phyloP scores from a whole-genome alignment of 2,329 filamentous ascomycete genomes.

The Catunica adiposa region DNA sequence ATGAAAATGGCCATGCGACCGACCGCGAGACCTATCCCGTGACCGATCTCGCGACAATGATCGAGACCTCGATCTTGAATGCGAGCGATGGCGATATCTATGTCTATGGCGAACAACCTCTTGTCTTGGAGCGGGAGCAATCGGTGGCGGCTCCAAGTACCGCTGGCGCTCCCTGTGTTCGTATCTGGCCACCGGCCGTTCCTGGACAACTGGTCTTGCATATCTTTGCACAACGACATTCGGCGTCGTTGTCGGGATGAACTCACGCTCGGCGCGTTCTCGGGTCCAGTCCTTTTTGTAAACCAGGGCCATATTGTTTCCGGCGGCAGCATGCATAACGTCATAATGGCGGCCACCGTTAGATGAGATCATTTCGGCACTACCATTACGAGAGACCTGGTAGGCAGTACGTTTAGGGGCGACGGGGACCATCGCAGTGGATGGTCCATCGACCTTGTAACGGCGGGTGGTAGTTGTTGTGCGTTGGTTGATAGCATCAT shows the following conservation, averaged over 20 bases:
- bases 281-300: slow-evolving; percentile 22
- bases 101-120: slow-evolving; percentile 20
- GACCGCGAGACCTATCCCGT: slow-evolving; percentile 23
- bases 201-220: slow-evolving; percentile 17
- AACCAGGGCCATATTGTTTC: slow-evolving; percentile 17
- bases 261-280: slow-evolving; percentile 37
- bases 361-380: slow-evolving; percentile 36
- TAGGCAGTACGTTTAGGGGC: slow-evolving; percentile 25
- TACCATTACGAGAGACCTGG: slow-evolving; percentile 17
- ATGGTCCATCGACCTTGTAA: slow-evolving; percentile 32
- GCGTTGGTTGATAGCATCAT: slow-evolving; percentile 25
- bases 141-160: slow-evolving; percentile 17
- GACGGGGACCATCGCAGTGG: slow-evolving; percentile 25
- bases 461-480: slow-evolving; percentile 31
- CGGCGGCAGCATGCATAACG: slow-evolving; percentile 20
- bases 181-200: slow-evolving; percentile 26
- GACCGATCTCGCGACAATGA: slow-evolving; percentile 23
- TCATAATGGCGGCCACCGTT: slow-evolving; percentile 22
- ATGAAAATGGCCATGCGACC: slow-evolving; percentile 27
- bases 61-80: slow-evolving; percentile 21
- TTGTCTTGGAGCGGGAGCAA: slow-evolving; percentile 17
- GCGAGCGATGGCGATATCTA: slow-evolving; percentile 24
- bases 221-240: slow-evolving; percentile 10
- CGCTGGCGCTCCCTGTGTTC: slow-evolving; percentile 19
- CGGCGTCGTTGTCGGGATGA: slow-evolving; percentile 19